phyloP scores from a whole-genome alignment of 257 asterid genomes.

The Lycium barbarum region DNA sequence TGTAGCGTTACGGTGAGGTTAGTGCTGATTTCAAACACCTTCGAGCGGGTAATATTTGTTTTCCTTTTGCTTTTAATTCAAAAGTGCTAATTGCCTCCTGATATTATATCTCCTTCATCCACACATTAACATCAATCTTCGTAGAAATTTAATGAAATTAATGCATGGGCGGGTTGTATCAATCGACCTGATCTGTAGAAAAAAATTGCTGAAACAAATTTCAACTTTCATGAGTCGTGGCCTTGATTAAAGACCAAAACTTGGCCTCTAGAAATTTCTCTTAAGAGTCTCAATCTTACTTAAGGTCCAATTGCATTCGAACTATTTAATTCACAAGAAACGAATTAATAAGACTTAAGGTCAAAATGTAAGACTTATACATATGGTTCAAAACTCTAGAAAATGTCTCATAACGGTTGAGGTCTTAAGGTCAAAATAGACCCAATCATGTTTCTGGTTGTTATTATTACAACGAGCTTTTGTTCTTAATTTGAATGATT shows the following conservation, averaged over 20 bases:
- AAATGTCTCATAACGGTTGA: not conserved
- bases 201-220: not conserved
- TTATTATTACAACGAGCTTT: too few relatives aligned
- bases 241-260: not conserved
- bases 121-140: not conserved
- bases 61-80: not conserved
- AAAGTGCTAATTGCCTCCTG: not conserved
- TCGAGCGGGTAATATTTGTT: not conserved
- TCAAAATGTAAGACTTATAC: not conserved
- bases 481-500: too few relatives aligned
- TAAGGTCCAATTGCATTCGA: not conserved
- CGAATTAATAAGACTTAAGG: not conserved
- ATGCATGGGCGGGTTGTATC: not conserved
- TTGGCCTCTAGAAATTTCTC: not conserved
- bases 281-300: not conserved
- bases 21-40: not conserved
- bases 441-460: not conserved
- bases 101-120: not conserved
- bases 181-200: not conserved
- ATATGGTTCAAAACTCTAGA: not conserved
- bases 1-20: too few relatives aligned
- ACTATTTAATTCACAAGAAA: not conserved
- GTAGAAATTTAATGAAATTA: not conserved
- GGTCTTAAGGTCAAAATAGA: conserved; percentile 16
- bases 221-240: not conserved